Percentiles rank a stretch among this genome's conserved stretches.
Conservation (phyloP, 768 basidiomycete genomes). For the Lactarius hengduanensis region DNA sequence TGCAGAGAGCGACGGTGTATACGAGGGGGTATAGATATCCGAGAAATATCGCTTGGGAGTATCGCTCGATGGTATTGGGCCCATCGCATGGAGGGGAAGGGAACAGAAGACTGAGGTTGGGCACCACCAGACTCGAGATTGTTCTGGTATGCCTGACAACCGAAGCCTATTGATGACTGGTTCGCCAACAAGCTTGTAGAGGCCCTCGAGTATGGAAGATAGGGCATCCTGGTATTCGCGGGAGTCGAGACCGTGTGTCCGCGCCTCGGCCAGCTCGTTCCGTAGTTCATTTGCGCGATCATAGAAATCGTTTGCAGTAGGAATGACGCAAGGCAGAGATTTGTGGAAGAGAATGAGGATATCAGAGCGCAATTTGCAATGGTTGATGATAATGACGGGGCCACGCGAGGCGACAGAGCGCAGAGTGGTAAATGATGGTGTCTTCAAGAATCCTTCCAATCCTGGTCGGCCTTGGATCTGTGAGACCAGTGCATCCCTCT, state of each 20-base stretch:
- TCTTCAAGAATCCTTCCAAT: not conserved
- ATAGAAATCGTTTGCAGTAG: not conserved
- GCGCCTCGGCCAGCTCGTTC: not conserved
- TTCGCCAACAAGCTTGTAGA: conserved; percentile 5
- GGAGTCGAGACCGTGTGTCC: not conserved
- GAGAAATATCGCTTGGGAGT: not conserved
- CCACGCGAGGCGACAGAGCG: conserved; percentile 5
- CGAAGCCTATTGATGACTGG: conserved; percentile 6
- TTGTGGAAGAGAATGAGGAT: conserved; percentile 11
- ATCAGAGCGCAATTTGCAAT: conserved; percentile 14
- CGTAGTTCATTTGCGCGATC: not conserved
- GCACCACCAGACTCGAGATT: not conserved
- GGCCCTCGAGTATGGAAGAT: not conserved
- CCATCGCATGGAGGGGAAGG: conserved; percentile 28
- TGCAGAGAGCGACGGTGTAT: not conserved
- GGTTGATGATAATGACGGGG: conserved; percentile 6
- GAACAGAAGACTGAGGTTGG: conserved; percentile 1
- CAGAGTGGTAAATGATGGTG: conserved; percentile 8
- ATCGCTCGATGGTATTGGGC: conserved; percentile 9
- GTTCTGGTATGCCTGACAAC: conserved; percentile 8
- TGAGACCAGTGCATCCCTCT: conserved; percentile 4
- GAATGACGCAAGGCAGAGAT: not conserved
- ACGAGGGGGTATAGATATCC: conserved; percentile 4
- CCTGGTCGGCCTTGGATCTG: not conserved
- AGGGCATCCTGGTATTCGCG: not conserved